A percentile compares a stretch with the other conserved stretches of the same genome.
These are phyloP conservation scores for Trypanosomatidae sp. DNA, from an alignment of 208 protist species.

Conservation along the genomic window DNA sequence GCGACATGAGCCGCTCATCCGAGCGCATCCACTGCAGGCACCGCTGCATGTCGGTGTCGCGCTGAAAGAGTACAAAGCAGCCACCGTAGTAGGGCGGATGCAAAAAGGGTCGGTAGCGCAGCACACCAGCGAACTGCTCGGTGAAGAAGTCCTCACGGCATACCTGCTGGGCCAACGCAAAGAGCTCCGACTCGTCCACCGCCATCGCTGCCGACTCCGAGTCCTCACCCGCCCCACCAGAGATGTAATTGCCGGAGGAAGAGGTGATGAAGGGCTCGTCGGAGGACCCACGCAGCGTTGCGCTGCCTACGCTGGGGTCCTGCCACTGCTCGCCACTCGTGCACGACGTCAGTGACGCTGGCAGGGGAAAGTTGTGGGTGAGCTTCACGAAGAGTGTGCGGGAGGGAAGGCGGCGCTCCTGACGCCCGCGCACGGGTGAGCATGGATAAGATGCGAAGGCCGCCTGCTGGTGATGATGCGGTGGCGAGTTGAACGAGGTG, in stretches of 20 bases:
- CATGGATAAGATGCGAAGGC: too few relatives aligned
- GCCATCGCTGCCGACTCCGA: neutral
- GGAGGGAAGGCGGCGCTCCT: too few relatives aligned
- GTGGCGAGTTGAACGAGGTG: neutral
- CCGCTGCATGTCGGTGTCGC: slow-evolving; percentile 33
- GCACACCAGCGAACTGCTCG: slow-evolving; percentile 52
- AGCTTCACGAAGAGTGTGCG: slow-evolving; percentile 35
- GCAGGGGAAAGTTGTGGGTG: slow-evolving; percentile 23
- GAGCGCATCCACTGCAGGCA: slow-evolving; percentile 58
- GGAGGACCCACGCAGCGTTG: too few relatives aligned
- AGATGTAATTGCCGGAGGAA: neutral
- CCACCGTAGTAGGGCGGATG: slow-evolving; percentile 42
- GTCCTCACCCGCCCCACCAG: neutral
- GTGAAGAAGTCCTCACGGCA: slow-evolving; percentile 39
- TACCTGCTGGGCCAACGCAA: slow-evolving; percentile 17
- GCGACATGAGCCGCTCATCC: slow-evolving; percentile 19
- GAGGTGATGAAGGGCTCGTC: too few relatives aligned
- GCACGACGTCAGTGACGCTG: neutral
- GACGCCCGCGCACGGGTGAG: too few relatives aligned
- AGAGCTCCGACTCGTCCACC: neutral
- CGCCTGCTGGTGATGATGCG: neutral
- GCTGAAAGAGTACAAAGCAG: slow-evolving; percentile 63
- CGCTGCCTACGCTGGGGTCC: neutral
- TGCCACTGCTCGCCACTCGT: too few relatives aligned
- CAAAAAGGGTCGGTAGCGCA: slow-evolving; percentile 38